These are phyloP conservation scores for Arthrobotrys entomopaga DNA, from an alignment of 2,329 filamentous ascomycete species.

Conservation along the genomic window DNA sequence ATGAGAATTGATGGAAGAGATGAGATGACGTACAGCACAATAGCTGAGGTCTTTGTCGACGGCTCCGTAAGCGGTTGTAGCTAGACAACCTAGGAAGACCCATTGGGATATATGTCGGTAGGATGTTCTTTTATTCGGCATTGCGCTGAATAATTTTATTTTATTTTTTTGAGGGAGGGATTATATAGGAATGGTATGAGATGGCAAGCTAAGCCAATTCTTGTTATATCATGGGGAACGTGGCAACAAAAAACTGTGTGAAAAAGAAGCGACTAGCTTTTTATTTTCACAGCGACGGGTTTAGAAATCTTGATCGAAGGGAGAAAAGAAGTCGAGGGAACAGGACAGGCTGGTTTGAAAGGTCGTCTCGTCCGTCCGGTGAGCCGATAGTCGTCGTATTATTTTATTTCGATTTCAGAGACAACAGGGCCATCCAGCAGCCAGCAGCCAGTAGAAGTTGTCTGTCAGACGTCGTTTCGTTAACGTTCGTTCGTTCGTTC, in stretches of 20 bases:
- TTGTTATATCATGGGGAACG: slow-evolving; percentile 2
- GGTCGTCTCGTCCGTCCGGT: neutral
- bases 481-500: no score
- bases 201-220: neutral
- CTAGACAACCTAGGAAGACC: slow-evolving; percentile 46
- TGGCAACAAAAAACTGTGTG: neutral
- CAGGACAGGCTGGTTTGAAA: slow-evolving; percentile 32
- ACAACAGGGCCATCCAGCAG: slow-evolving; percentile 26
- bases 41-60: slow-evolving; percentile 53
- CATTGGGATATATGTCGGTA: slow-evolving; percentile 30
- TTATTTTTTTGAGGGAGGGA: neutral
- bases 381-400: slow-evolving; percentile 30
- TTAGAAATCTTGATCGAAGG: neutral
- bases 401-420: slow-evolving; percentile 15
- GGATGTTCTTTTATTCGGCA: slow-evolving; percentile 5
- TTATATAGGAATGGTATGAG: neutral
- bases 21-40: slow-evolving; percentile 30
- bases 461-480: neutral
- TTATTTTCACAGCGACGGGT: slow-evolving; percentile 4
- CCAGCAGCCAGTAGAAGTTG: no score
- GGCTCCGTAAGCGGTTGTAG: slow-evolving; percentile 35
- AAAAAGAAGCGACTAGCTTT: slow-evolving; percentile 8
- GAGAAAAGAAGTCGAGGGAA: no score
- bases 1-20: neutral
- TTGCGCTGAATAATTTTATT: neutral